Conservation (phyloP, 2,329 filamentous ascomycete genomes). For the Venturia oleaginea region DNA sequence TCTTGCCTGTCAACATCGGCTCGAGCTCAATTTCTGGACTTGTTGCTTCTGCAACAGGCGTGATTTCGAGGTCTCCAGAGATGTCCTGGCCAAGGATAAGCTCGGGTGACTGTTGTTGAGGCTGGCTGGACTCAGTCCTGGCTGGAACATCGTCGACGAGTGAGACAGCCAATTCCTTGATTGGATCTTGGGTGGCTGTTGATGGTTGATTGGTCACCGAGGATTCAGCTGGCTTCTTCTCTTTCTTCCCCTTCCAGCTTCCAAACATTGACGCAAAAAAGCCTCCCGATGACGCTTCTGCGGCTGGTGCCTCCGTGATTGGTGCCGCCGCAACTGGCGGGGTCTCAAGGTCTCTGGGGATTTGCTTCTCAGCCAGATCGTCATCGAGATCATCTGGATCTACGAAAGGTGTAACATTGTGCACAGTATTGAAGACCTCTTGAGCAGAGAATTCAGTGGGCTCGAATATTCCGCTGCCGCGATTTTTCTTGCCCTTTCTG, state of each 20-base stretch:
- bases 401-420: slow-evolving; percentile 1
- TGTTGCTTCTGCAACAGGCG: not conserved
- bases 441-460: not conserved
- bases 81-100: not conserved
- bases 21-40: not conserved
- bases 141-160: not conserved
- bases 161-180: not conserved
- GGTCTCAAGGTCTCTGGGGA: not conserved
- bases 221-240: slow-evolving; percentile 25
- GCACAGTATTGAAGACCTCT: not conserved
- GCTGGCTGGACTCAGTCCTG: not conserved
- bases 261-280: not conserved
- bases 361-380: not conserved
- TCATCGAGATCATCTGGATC: not conserved
- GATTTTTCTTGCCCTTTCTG: slow-evolving; percentile 21
- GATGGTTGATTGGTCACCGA: not conserved
- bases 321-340: not conserved
- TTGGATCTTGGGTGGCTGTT: not conserved
- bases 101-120: not conserved
- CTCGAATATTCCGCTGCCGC: not conserved
- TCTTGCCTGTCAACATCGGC: not conserved
- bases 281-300: not conserved
- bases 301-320: not conserved
- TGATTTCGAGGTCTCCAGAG: not conserved
- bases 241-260: slow-evolving; percentile 23